Evolutionary conservation across 83 land plant species (phyloP).

Genomic region (Larix sibirica): DNA sequence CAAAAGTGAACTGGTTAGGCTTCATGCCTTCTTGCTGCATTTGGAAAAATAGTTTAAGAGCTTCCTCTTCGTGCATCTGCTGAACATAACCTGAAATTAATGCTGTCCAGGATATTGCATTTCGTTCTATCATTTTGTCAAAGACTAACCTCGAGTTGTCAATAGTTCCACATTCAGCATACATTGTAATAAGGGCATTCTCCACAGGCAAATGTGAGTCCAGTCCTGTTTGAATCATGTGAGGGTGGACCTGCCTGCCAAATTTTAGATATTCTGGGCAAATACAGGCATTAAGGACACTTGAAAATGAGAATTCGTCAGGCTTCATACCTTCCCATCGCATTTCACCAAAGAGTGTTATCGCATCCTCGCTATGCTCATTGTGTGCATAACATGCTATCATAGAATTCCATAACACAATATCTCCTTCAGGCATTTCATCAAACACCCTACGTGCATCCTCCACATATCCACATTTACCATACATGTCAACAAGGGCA

Average conservation of each 20-base stretch:
- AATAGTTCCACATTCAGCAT: constrained; percentile 59
- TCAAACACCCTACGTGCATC: constrained; percentile 20
- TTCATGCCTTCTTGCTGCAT: constrained; percentile 20
- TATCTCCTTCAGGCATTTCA: constrained; percentile 29
- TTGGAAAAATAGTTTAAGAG: constrained; percentile 40
- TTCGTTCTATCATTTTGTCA: constrained; percentile 50
- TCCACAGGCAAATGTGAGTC: constrained; percentile 38
- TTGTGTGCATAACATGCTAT: constrained; percentile 10
- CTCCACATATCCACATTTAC: constrained; percentile 26
- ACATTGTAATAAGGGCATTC: constrained; percentile 72
- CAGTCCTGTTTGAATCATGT: constrained; percentile 35
- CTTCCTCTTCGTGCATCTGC: constrained; percentile 58
- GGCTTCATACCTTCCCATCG: not conserved
- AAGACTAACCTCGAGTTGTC: constrained; percentile 41
- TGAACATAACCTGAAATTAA: constrained; percentile 68
- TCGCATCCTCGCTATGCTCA: not conserved
- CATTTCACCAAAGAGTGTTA: constrained; percentile 6
- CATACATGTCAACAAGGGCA: constrained; percentile 32
- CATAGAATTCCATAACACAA: constrained; percentile 19
- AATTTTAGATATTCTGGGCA: constrained; percentile 20
- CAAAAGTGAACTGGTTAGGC: constrained; percentile 32
- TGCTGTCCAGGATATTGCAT: constrained; percentile 71
- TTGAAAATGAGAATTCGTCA: constrained; percentile 31
- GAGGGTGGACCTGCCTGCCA: constrained; percentile 52
- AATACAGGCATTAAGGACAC: constrained; percentile 63